phyloP scores from a whole-genome alignment of 2,329 filamentous ascomycete genomes.

The Penicillium griseofulvum region DNA sequence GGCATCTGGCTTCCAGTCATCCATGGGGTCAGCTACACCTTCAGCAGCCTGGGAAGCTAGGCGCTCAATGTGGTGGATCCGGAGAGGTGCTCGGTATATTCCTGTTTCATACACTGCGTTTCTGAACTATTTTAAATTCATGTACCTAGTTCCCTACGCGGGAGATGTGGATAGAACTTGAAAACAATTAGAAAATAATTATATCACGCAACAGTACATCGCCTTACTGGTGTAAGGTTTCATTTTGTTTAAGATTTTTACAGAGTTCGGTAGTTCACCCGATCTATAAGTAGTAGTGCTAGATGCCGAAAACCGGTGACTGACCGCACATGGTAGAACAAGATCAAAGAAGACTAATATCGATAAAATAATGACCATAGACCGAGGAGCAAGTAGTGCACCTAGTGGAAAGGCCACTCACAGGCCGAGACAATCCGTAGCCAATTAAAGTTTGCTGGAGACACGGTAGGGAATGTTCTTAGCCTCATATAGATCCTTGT shows the following conservation, averaged over 20 bases:
- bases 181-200: too few species aligned
- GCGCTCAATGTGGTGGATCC: conserved; percentile 20
- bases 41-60: conserved; percentile 14
- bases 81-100: conserved; percentile 17
- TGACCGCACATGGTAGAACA: too few species aligned
- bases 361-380: background rate
- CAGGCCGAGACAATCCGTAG: background rate
- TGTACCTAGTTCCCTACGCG: conserved; percentile 3
- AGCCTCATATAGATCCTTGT: conserved; percentile 26
- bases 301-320: too few species aligned
- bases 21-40: conserved; percentile 5
- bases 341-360: too few species aligned
- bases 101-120: conserved; percentile 17
- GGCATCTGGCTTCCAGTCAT: conserved; percentile 7
- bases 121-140: conserved; percentile 18
- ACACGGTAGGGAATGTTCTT: conserved; percentile 21
- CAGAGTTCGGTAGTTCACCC: too few species aligned
- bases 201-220: too few species aligned
- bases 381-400: background rate
- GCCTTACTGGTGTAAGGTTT: too few species aligned
- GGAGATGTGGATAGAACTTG: background rate
- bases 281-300: too few species aligned
- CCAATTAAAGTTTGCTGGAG: conserved; percentile 17
- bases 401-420: too few species aligned
- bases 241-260: too few species aligned